Evolutionary conservation across 1,284 basidiomycete genomes (phyloP), one percentile per base, ranked within the genome.

Genomic region (Malassezia furfur): DNA sequence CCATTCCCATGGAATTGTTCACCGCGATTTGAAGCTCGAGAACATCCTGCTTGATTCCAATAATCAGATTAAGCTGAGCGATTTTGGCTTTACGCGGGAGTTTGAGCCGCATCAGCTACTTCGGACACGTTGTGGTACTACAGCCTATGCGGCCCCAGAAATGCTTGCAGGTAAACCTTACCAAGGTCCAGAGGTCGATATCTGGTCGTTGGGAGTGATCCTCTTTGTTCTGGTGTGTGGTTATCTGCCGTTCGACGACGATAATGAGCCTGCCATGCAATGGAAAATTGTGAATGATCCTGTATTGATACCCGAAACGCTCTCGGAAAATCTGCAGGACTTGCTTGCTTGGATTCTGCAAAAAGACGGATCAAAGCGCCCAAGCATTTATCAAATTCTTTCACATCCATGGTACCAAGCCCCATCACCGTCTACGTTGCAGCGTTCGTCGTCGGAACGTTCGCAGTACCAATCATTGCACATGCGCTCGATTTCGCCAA

Each of bases 121-220:
- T 81, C 91, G 96, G 65, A 98, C 93, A 0, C 93, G 87, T 71
- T 98, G 94, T 72, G 93, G 94, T 6, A 98, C 94, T 1, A 93
- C 91, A 0, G 91, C 88, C 35, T 84, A 98, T 75, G 93, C 91
- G 1, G 84, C 89, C 12, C 93, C 93, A 1, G 93, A 98, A 77
- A 96, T 98, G 84, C 78, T 98, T 8, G 81, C 85, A 61, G 87
- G 87, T 5, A 83, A 84, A 75, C 90, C 85, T 75, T 98, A 98
- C 71, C 81, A 85, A 22, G 94, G 94, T 6, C 84, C 86, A 74
- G 90, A 96, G 80, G 90, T 96, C 44, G 94, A 98, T 70, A 81
- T 96, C 28, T 98, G 93, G 93, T 96, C 94, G 0, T 79, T 96
- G 32, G 93, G 93, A 3, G 82, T 98, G 59, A 96, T 98, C 52